Evolutionary conservation across 352 stramenopile species (phyloP).

Genomic region (Phytopythium litorale): DNA sequence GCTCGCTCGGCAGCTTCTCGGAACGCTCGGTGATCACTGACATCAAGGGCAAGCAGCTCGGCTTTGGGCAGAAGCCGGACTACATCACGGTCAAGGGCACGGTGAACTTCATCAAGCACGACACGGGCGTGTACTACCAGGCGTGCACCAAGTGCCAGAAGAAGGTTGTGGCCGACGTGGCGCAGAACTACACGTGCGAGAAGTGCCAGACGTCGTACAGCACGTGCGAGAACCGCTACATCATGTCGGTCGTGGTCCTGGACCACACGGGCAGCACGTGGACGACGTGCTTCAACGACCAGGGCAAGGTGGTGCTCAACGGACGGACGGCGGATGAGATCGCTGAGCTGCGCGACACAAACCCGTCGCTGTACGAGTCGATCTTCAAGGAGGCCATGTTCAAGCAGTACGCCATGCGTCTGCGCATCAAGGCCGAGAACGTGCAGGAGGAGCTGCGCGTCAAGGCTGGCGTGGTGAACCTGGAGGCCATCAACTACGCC

Average conservation of each 20-base stretch:
- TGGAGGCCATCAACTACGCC: constrained; percentile 93
- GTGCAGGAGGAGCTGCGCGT: constrained; percentile 95
- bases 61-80: constrained; percentile 95
- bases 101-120: constrained; percentile 97
- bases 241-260: constrained; percentile 91
- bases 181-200: constrained; percentile 95
- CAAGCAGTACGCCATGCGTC: constrained; percentile 81
- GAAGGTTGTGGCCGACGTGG: constrained; percentile 91
- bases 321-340: constrained; percentile 92
- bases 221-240: constrained; percentile 94
- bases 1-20: constrained; percentile 73
- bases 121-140: constrained; percentile 86
- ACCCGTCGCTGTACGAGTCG: constrained; percentile 89
- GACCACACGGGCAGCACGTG: constrained; percentile 94
- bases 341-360: constrained; percentile 72
- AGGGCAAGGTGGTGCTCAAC: constrained; percentile 92
- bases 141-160: constrained; percentile 89
- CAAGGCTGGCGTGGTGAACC: constrained; percentile 90
- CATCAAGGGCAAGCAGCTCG: constrained; percentile 96
- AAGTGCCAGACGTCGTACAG: constrained; percentile 95
- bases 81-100: constrained; percentile 96
- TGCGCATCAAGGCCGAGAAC: constrained; percentile 95
- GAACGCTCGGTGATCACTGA: constrained; percentile 87
- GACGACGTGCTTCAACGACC: constrained; percentile 97
- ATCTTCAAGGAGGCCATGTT: constrained; percentile 94